Percentiles rank a stretch among this genome's conserved stretches.
Evolutionary conservation across 768 basidiomycete species (phyloP).

Genomic region (Candolleomyces efflorescens): DNA sequence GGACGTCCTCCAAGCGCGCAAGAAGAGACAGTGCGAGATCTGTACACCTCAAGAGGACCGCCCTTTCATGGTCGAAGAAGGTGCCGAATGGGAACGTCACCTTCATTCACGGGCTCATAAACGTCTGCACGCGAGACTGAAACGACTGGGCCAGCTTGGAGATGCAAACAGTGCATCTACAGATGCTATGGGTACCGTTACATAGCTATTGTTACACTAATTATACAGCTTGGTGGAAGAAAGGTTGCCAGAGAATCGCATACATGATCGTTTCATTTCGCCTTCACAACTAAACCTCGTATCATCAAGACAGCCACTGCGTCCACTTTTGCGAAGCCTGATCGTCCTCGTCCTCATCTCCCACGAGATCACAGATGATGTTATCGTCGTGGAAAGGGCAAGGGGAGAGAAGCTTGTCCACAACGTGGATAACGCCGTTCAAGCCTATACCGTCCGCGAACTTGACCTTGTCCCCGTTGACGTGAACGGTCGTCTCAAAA

Average conservation of each 20-base stretch:
- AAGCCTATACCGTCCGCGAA: constrained; percentile 45
- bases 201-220: not conserved
- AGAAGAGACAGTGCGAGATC: constrained; percentile 52
- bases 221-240: not conserved
- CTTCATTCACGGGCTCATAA: constrained; percentile 51
- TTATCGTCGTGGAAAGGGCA: constrained; percentile 14
- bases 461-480: constrained; percentile 34
- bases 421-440: constrained; percentile 56
- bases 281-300: too few relatives aligned
- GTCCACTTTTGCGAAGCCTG: constrained; percentile 40
- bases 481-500: constrained; percentile 34
- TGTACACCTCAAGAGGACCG: constrained; percentile 56
- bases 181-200: not conserved
- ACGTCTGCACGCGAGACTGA: constrained; percentile 32
- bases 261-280: too few relatives aligned
- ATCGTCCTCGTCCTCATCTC: not conserved
- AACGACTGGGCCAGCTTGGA: not conserved
- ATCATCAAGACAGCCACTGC: constrained; percentile 41
- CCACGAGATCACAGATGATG: constrained; percentile 1
- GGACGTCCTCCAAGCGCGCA: constrained; percentile 49
- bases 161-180: not conserved
- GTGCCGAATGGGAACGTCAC: constrained; percentile 53
- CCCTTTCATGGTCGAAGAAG: constrained; percentile 66
- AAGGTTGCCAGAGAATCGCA: not conserved
- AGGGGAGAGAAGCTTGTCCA: constrained; percentile 40